These are phyloP conservation scores for Peltaster fructicola DNA, from an alignment of 2,329 filamentous ascomycete species.

Conservation along the genomic window DNA sequence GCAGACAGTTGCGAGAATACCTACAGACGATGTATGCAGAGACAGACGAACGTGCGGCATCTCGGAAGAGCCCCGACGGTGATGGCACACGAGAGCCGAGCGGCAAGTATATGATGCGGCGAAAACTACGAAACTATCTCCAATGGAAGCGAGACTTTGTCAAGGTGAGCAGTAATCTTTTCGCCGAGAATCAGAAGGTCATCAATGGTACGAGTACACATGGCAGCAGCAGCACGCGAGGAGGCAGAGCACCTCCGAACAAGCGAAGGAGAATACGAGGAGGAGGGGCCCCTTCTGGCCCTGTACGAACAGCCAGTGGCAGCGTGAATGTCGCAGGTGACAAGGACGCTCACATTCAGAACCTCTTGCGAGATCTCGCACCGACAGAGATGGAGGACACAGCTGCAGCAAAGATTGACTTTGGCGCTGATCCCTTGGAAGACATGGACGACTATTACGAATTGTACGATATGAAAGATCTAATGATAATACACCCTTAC, in stretches of 20 bases:
- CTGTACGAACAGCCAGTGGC: conserved; percentile 51
- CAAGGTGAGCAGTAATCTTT: conserved; percentile 62
- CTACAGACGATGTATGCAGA: conserved; percentile 63
- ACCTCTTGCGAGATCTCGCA: conserved; percentile 64
- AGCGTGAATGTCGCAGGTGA: conserved; percentile 66
- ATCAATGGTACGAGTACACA: conserved; percentile 43
- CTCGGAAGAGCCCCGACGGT: no score
- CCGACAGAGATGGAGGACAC: conserved; percentile 60
- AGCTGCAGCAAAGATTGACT: conserved; percentile 48
- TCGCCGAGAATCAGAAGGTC: conserved; percentile 62
- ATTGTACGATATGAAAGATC: conserved; percentile 76
- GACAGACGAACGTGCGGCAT: conserved; percentile 10
- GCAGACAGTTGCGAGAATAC: conserved; percentile 76
- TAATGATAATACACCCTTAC: conserved; percentile 81
- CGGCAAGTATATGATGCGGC: conserved; percentile 74
- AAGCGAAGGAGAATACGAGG: conserved; percentile 74
- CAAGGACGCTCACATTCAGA: conserved; percentile 63
- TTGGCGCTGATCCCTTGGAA: conserved; percentile 62
- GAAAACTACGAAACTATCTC: conserved; percentile 71
- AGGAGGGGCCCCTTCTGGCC: conserved; percentile 38
- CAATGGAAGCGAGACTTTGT: conserved; percentile 82
- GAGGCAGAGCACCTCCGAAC: conserved; percentile 54
- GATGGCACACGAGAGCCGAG: conserved; percentile 41
- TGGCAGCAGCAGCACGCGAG: conserved; percentile 31
- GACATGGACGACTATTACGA: conserved; percentile 87